A percentile compares a stretch with the other conserved stretches of the same genome.
These are phyloP conservation scores for Paecilomyces variotii DNA, from an alignment of 2,329 filamentous ascomycete genomes.

Conservation along the genomic window DNA sequence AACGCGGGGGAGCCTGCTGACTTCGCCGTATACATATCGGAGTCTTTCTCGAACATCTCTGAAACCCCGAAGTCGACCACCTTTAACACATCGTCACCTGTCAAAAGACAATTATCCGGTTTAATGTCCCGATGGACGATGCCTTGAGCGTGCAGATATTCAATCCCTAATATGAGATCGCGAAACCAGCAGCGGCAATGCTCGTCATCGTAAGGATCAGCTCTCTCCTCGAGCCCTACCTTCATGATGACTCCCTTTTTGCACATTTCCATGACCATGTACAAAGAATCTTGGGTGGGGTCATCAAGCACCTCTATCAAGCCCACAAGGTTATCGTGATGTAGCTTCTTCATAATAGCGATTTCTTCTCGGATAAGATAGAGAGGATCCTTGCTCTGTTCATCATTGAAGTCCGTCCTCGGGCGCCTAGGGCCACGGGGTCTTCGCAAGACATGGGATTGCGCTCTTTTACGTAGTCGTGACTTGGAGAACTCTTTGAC, in stretches of 20 bases:
- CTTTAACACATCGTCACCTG: constrained; percentile 86
- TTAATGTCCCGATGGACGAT: constrained; percentile 97
- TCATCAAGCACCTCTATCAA: constrained; percentile 93
- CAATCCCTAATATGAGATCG: constrained; percentile 87
- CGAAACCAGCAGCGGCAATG: constrained; percentile 86
- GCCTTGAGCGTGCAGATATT: constrained; percentile 90
- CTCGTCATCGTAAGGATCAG: constrained; percentile 75
- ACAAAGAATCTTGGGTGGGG: constrained; percentile 88
- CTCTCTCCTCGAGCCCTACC: constrained; percentile 75
- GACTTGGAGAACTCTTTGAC: constrained; percentile 97
- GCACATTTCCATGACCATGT: constrained; percentile 99
- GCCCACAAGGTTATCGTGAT: constrained; percentile 88
- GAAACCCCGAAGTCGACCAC: constrained; percentile 99
- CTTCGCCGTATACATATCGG: constrained; percentile 83
- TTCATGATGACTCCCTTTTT: constrained; percentile 97
- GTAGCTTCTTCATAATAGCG: constrained; percentile 97
- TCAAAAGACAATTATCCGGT: constrained; percentile 88
- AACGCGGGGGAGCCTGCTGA: constrained; percentile 93
- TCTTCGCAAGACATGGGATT: constrained; percentile 74
- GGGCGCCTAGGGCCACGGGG: constrained; percentile 48
- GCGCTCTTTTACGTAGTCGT: constrained; percentile 76
- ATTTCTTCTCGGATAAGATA: constrained; percentile 92
- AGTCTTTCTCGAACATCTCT: constrained; percentile 90
- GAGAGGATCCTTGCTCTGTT: constrained; percentile 61
- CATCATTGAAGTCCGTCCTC: constrained; percentile 51